These are phyloP conservation scores for Pyricularia pennisetigena DNA, from an alignment of 2,329 filamentous ascomycete species.

Conservation along the genomic window DNA sequence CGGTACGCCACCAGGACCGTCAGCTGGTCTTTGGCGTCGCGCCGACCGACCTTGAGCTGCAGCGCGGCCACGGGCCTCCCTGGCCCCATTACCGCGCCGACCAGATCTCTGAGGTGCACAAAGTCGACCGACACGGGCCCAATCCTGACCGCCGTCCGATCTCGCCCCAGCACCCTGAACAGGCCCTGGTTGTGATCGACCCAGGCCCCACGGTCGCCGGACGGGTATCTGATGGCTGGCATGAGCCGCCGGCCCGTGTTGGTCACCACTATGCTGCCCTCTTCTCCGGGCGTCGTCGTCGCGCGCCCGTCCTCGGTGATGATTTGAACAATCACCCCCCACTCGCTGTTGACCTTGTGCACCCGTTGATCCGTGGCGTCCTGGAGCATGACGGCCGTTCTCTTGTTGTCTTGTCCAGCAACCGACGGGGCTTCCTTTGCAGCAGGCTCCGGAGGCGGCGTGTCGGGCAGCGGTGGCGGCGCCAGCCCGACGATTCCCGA, in stretches of 20 bases:
- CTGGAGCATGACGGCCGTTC: too few relatives aligned
- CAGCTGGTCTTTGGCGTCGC: background rate
- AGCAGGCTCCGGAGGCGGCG: background rate
- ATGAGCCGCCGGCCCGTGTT: slow-evolving; percentile 1
- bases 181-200: background rate
- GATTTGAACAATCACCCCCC: background rate
- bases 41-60: background rate
- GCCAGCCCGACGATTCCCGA: slow-evolving; percentile 3
- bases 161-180: background rate
- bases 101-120: slow-evolving; percentile 3
- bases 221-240: slow-evolving; percentile 5
- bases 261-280: slow-evolving; percentile 5
- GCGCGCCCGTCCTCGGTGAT: background rate
- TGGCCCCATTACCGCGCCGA: background rate
- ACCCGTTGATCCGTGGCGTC: background rate
- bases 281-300: background rate
- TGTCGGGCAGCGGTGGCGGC: background rate
- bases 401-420: too few relatives aligned
- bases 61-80: background rate
- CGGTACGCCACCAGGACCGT: background rate
- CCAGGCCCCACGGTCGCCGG: slow-evolving; percentile 5
- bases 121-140: slow-evolving; percentile 6
- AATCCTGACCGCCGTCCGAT: slow-evolving; percentile 1
- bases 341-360: background rate
- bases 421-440: too few relatives aligned